Evolutionary conservation across 2,329 filamentous ascomycete species (phyloP).

Genomic region (Pseudocercospora pini-densiflorae): DNA sequence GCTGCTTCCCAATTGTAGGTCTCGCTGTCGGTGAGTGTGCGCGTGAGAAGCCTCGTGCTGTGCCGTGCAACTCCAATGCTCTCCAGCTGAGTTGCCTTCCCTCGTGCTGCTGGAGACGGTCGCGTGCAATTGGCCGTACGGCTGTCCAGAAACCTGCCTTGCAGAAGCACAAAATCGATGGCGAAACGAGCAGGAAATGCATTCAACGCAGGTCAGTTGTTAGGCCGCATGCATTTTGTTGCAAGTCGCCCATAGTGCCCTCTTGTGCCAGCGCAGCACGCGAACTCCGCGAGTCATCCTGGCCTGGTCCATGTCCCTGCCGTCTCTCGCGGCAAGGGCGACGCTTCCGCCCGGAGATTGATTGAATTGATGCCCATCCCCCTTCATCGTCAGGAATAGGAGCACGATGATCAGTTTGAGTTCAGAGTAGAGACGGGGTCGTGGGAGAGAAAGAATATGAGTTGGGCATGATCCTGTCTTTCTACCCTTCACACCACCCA

Average conservation of each 20-base stretch:
- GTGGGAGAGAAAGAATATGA: slow-evolving; percentile 5
- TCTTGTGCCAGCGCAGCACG: slow-evolving; percentile 10
- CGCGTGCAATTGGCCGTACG: slow-evolving; percentile 2
- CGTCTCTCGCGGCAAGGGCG: slow-evolving; percentile 9
- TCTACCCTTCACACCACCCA: slow-evolving; percentile 4
- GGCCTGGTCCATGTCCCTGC: slow-evolving; percentile 10
- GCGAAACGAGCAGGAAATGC: slow-evolving; percentile 1
- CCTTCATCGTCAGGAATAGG: neutral
- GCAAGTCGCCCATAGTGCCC: neutral
- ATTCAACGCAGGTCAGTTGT: neutral
- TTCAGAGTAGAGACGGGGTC: neutral
- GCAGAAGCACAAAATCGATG: neutral
- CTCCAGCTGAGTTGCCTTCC: neutral
- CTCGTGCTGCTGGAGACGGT: slow-evolving; percentile 2
- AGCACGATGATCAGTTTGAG: neutral
- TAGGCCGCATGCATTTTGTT: slow-evolving; percentile 1
- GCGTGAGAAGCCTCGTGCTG: slow-evolving; percentile 1
- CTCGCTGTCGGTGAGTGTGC: neutral
- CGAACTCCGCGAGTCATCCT: slow-evolving; percentile 8
- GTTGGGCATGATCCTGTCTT: slow-evolving; percentile 8
- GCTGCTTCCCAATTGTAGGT: neutral
- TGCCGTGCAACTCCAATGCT: slow-evolving; percentile 4
- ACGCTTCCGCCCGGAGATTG: slow-evolving; percentile 8
- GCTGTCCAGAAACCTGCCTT: slow-evolving; percentile 4
- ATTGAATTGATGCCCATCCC: slow-evolving; percentile 2